Evolutionary conservation across 1,284 basidiomycete species (phyloP).

Genomic region (Cronartium quercuum): DNA sequence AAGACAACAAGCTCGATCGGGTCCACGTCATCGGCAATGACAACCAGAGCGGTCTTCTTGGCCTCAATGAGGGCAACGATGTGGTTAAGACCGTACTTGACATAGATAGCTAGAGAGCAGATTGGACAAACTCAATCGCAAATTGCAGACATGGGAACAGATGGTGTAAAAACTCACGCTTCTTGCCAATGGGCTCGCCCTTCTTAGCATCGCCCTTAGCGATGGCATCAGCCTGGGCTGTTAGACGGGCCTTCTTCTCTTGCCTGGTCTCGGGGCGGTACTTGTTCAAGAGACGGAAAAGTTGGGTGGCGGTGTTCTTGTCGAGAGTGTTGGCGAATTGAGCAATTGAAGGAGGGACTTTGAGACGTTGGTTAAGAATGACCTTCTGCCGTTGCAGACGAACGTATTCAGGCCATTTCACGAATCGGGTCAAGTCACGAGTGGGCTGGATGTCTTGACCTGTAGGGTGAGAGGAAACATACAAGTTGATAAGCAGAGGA

Average conservation of each 20-base stretch:
- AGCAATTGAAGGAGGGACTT: constrained; percentile 95
- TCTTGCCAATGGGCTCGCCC: constrained; percentile 55
- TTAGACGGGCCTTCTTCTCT: constrained; percentile 95
- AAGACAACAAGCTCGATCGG: constrained; percentile 92
- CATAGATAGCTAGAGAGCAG: constrained; percentile 84
- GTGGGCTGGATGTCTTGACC: constrained; percentile 90
- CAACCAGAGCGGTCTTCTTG: constrained; percentile 94
- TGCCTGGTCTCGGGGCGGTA: constrained; percentile 80
- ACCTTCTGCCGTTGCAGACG: constrained; percentile 98
- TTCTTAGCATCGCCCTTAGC: constrained; percentile 71
- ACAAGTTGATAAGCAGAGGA: too few relatives aligned
- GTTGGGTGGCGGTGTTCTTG: constrained; percentile 98
- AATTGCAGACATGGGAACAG: not conserved
- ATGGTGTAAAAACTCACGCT: constrained; percentile 1
- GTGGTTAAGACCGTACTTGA: constrained; percentile 97
- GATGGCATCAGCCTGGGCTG: constrained; percentile 65
- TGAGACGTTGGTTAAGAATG: constrained; percentile 95
- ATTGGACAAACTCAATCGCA: too few relatives aligned
- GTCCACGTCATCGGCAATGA: constrained; percentile 97
- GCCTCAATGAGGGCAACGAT: constrained; percentile 80
- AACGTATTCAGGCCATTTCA: constrained; percentile 99
- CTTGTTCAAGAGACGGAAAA: constrained; percentile 98
- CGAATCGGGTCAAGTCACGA: constrained; percentile 90
- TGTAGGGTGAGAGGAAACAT: constrained; percentile 48
- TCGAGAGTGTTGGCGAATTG: constrained; percentile 97